Base-by-base conservation (phyloP, 257 asterid genomes). In the Voacanga thouarsii region DNA sequence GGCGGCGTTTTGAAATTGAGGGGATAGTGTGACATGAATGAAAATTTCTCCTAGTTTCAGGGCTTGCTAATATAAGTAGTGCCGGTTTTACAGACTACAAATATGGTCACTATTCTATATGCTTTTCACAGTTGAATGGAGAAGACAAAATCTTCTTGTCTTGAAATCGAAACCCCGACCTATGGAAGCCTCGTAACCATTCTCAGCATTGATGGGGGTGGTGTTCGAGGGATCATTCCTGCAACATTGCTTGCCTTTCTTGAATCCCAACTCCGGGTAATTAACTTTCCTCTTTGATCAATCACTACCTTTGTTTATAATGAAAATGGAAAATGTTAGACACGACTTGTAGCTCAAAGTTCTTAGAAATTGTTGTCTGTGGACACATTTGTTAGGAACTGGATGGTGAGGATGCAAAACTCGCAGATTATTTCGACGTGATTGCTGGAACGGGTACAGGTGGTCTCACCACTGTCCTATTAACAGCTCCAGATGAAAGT, bases 381-480 rank as follows among this genome's bases (percentile, higher is more conserved):
- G 2, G 49, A 44, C 49, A 44, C 49, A 7, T 21, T 49, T 23
- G 10, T 33, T 59, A 89, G 91, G 86, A 84, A 77, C 74, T 89
- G 26, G 91, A 89, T 23, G 91, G 93, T 23, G 83, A 85, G 26
- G 82, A 82, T 69, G 92, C 94, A 33, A 33, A 2, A 33, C 1
- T 33, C 2, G 37, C 37, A 33, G 37, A 33, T 33, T 33, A 33
- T 33, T 89, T 89, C 28, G 94, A 89, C 37, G 87, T 89, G 7
- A 83, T 89, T 3, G 89, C 94, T 1, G 94, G 94, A 70, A 89
- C 94, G 1, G 87, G 92, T 76, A 89, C 94, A 0, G 94, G 94
- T 10, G 90, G 94, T 10, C 80, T 89, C 0, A 79, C 88, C 5
- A 75, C 90, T 0, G 82, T 90, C 49, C 88, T 89, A 90, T 8